Evolutionary conservation across 176 grass and related monocot genomes (phyloP), one percentile per base, ranked within the genome.

Genomic region (Carex parvula): DNA sequence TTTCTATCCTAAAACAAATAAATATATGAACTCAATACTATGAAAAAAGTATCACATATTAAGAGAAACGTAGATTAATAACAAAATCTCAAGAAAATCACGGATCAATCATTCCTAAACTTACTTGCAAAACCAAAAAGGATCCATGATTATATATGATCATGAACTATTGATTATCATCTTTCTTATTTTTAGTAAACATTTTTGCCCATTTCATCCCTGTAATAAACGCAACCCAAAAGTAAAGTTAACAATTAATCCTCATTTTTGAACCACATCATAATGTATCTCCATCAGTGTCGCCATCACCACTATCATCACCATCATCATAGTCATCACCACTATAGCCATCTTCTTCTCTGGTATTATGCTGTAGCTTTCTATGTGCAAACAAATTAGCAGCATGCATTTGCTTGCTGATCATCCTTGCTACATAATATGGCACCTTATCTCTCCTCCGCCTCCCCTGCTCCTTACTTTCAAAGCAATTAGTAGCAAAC

Each of bases 391-490:
- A 75, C 20, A 75, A 75, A 75, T 75, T 75, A 29, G 21, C 46
- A 53, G 70, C 70, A 75, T 75, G 50, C 91, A 99, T 95, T 77
- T 99, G 96, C 89, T 88, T 95, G 64, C 86, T 86, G 83, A 99
- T 99, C 96, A 99, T 95, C 41, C 88, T 22, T 5, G 83, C 93
- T 18, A 93, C 93, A 75, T 90, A 88, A 86, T 95, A 95, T 6
- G 92, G 92, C 64, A 98, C 79, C 86, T 93, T 94, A 1, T 74
- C 60, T 56, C 56, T 81, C 15, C 20, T 84, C 3, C 79, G 73
- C n/a, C 82, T 73, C 8, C 22, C 15, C 68, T 10, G 12, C 21
- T 83, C 52, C 84, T 74, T 88, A 18, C 67, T 78, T 56, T 65
- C 62, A 66, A 89, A 69, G 81, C 88, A 99, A 32, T 86, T 82